Percentiles rank a stretch among this genome's conserved stretches.
Conservation (phyloP, 2,329 filamentous ascomycete genomes). For the Claviceps digitariae region DNA sequence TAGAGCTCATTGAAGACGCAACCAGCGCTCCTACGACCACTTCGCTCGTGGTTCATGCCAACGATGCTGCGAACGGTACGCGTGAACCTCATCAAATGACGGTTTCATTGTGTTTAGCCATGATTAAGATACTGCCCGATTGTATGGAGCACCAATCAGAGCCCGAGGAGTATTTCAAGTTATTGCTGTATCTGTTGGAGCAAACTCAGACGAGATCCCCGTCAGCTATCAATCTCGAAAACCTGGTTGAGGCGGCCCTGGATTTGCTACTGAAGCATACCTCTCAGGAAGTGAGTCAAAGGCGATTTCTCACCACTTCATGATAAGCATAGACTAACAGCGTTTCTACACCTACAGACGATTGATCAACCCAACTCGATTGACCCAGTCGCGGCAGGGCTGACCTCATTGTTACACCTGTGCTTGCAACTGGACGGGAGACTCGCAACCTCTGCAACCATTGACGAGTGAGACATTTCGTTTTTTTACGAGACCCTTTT, state of each 20-base stretch:
- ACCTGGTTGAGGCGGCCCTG: slow-evolving; percentile 17
- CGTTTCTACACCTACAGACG: slow-evolving; percentile 7
- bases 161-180: slow-evolving; percentile 32
- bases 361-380: slow-evolving; percentile 14
- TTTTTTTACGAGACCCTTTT: not conserved
- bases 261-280: slow-evolving; percentile 25
- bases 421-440: slow-evolving; percentile 18
- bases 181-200: slow-evolving; percentile 16
- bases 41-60: not conserved
- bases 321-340: not conserved
- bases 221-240: slow-evolving; percentile 18
- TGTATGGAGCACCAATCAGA: slow-evolving; percentile 18
- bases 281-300: slow-evolving; percentile 25
- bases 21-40: slow-evolving; percentile 8
- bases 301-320: not conserved
- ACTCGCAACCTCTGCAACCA: slow-evolving; percentile 10
- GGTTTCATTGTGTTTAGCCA: slow-evolving; percentile 18
- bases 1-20: slow-evolving; percentile 20
- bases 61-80: not conserved
- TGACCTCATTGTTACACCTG: slow-evolving; percentile 16
- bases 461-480: slow-evolving; percentile 14
- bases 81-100: slow-evolving; percentile 6
- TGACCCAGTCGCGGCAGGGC: slow-evolving; percentile 18
- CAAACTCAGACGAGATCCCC: slow-evolving; percentile 2
- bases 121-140: slow-evolving; percentile 21